These are phyloP conservation scores for Xylariales sp. DNA, from an alignment of 2,329 filamentous ascomycete species.

Conservation along the genomic window DNA sequence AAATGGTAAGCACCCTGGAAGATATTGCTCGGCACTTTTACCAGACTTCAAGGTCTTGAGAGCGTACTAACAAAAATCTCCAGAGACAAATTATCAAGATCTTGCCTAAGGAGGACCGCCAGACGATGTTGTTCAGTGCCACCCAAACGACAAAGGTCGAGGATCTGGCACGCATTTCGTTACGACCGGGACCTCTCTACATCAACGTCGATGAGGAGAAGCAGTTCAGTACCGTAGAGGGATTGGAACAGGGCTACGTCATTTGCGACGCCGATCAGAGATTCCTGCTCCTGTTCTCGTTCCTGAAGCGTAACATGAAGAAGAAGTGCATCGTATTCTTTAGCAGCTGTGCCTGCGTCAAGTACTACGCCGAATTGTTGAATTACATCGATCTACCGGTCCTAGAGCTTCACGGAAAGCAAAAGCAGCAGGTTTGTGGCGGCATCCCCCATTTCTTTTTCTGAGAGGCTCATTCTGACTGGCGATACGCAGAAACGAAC, in stretches of 20 bases:
- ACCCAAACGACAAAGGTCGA: slow-evolving; percentile 99
- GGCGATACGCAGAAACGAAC: not conserved
- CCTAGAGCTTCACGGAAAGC: slow-evolving; percentile 79
- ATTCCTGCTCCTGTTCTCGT: slow-evolving; percentile 93
- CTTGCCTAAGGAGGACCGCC: slow-evolving; percentile 59
- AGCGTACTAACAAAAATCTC: slow-evolving; percentile 39
- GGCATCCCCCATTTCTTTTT: too few species aligned
- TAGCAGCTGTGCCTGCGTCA: slow-evolving; percentile 86
- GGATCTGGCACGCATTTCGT: slow-evolving; percentile 89
- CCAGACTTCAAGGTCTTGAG: slow-evolving; percentile 51
- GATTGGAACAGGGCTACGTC: slow-evolving; percentile 93
- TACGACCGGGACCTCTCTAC: slow-evolving; percentile 86
- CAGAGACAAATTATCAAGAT: slow-evolving; percentile 90
- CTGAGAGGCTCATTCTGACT: too few species aligned
- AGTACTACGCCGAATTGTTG: slow-evolving; percentile 91
- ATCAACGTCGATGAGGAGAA: slow-evolving; percentile 94
- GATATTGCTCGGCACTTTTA: slow-evolving; percentile 15
- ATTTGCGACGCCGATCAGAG: slow-evolving; percentile 90
- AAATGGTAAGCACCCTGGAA: too few species aligned
- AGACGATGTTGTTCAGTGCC: slow-evolving; percentile 98
- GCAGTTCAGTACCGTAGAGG: slow-evolving; percentile 87
- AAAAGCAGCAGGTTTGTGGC: slow-evolving; percentile 98
- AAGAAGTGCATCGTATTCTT: slow-evolving; percentile 99
- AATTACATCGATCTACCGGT: slow-evolving; percentile 83
- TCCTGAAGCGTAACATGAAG: slow-evolving; percentile 85